Conservation (phyloP, 257 asterid genomes). For the Scutellaria baicalensis region DNA sequence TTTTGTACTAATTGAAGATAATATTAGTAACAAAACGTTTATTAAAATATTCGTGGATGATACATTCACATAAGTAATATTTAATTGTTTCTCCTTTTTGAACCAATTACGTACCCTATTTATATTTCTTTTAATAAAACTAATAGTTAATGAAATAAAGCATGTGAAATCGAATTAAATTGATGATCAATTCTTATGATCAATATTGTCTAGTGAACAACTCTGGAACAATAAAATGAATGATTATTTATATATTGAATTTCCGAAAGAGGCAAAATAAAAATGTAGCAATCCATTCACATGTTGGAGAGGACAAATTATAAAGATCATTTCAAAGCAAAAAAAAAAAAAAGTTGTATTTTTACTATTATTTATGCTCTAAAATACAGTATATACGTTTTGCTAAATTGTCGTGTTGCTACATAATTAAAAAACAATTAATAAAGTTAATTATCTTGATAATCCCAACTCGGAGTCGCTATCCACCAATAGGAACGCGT, state of each 20-base stretch:
- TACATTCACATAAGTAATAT: neutral
- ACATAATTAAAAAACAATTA: slow-evolving; percentile 19
- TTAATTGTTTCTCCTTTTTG: neutral
- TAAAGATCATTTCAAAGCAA: slow-evolving; percentile 21
- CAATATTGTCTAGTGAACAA: too few relatives aligned
- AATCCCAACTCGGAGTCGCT: slow-evolving; percentile 32
- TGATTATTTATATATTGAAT: neutral
- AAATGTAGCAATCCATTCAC: neutral
- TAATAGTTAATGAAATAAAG: too few relatives aligned
- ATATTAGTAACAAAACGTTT: too few relatives aligned
- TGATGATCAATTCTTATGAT: too few relatives aligned
- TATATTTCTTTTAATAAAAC: too few relatives aligned
- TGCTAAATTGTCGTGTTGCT: slow-evolving; percentile 24
- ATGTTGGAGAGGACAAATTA: neutral
- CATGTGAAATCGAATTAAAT: too few relatives aligned
- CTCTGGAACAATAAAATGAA: neutral
- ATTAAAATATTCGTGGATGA: neutral
- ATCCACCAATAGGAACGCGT: slow-evolving; percentile 33
- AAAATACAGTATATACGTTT: too few relatives aligned
- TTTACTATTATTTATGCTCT: too few relatives aligned
- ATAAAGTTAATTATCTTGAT: slow-evolving; percentile 23
- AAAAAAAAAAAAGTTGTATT: too few relatives aligned
- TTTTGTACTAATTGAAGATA: neutral
- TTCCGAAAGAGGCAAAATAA: too few relatives aligned
- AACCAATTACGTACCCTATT: too few relatives aligned